Evolutionary conservation across 345 rosid species (phyloP).

Genomic region (Fremontodendron californicum): DNA sequence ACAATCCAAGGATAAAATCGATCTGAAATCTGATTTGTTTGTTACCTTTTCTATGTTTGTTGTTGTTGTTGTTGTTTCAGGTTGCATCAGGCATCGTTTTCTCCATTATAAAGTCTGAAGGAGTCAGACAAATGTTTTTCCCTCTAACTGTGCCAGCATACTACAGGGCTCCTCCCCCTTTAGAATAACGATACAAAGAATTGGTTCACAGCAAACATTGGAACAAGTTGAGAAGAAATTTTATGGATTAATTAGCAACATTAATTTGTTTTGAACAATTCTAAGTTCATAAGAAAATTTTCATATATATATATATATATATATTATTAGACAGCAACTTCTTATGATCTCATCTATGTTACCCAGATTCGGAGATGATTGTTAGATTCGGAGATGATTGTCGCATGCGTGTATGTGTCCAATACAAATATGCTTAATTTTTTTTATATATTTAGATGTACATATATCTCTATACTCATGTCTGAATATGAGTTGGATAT

Average conservation of each 20-base stretch:
- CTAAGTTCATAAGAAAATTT: no score
- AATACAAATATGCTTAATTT: no score
- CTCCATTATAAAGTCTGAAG: constrained; percentile 10
- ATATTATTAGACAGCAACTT: no score
- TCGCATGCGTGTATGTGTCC: no score
- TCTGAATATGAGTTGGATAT: no score
- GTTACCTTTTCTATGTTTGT: not conserved
- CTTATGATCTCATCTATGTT: no score
- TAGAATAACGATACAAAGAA: not conserved
- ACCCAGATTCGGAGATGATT: no score
- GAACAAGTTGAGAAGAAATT: not conserved
- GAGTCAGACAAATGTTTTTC: constrained; percentile 6
- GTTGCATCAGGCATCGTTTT: not conserved
- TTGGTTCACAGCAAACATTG: not conserved
- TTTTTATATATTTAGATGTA: no score
- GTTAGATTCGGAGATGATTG: no score
- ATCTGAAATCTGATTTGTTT: not conserved
- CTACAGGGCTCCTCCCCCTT: not conserved
- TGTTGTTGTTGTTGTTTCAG: constrained; percentile 4
- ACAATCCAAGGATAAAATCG: not conserved
- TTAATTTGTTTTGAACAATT: not conserved
- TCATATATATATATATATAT: no score
- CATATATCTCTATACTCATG: no score
- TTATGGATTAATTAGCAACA: not conserved
- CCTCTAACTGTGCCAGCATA: not conserved